Evolutionary conservation across 179 eudicot genomes (phyloP).

Genomic region (Heliamphora pulchella): DNA sequence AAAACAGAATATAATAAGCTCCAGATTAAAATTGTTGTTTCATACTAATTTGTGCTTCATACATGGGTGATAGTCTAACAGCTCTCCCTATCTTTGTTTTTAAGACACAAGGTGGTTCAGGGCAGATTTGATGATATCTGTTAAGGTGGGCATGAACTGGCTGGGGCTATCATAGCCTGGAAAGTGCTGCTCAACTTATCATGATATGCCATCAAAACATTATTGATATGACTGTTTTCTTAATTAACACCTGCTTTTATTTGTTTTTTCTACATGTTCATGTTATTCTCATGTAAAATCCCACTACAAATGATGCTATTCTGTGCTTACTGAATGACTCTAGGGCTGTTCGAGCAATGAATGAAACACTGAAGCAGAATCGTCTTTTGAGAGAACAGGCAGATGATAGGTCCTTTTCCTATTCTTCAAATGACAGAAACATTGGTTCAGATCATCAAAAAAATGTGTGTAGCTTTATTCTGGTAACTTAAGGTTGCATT

Average conservation of each 20-base stretch:
- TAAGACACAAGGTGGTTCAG: background rate
- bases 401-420: constrained; percentile 46
- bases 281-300: background rate
- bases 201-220: background rate
- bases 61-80: background rate
- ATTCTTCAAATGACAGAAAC: constrained; percentile 38
- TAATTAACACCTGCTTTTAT: background rate
- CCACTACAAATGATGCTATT: background rate
- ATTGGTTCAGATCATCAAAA: constrained; percentile 39
- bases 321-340: constrained; percentile 10
- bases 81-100: background rate
- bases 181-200: background rate
- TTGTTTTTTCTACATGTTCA: background rate
- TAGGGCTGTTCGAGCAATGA: constrained; percentile 97
- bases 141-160: background rate
- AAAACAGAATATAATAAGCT: background rate
- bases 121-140: background rate
- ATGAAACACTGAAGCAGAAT: constrained; percentile 87
- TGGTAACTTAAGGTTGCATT: background rate
- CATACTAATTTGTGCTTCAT: background rate
- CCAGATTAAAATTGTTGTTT: background rate
- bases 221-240: background rate
- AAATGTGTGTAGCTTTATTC: constrained; percentile 37
- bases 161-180: background rate
- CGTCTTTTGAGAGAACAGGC: constrained; percentile 63